Evolutionary conservation across 352 stramenopile species (phyloP), one percentile per base, ranked within the genome.

Genomic region (Pythium scleroteichum): DNA sequence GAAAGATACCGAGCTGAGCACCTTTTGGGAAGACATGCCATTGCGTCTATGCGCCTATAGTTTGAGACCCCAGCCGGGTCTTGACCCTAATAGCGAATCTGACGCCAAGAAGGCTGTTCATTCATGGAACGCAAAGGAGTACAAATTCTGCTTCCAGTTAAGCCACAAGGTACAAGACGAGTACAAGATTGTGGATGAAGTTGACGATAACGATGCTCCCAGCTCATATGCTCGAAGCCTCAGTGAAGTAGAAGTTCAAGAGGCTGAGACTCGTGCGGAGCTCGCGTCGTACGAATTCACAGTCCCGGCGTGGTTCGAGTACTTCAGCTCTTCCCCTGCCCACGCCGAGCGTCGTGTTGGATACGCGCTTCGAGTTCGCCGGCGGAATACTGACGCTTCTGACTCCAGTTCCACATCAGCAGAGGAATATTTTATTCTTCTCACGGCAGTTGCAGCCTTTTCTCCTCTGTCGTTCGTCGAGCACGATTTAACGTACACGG

Each of bases 21-120:
- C 62, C 3, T 89, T 89, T 49, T 86, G 77, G 77, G 54, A 76
- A 14, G 64, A 83, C 40, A 89, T 89, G 79, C 79, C 79, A 17
- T 59, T 89, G 39, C 77, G 75, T 23, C 62, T 89, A 7, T 71
- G 76, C 2, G 77, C 75, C 12, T 89, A 89, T 53, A 87, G 70
- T 35, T 23, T 87, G 29, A 78, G 68, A 22, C 22, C 62, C 3
- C 35, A 56, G 5, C 40, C 53, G 4, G 59, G 65, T 5, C 48
- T 68, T 1, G 65, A 72, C 26, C 47, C 58, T 2, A 61, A 58
- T 41, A 66, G 56, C 47, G 67, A 66, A 1, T 42, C 39, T 12
- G 56, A 75, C 2, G 58, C 63, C 6, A 74, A 74, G 66, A 73
- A 63, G 14, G 50, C 60, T 0, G 23, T 57, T 0, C 77, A 88